phyloP scores from a whole-genome alignment of 139 green algal genomes.

The Coelastrella sp. region DNA sequence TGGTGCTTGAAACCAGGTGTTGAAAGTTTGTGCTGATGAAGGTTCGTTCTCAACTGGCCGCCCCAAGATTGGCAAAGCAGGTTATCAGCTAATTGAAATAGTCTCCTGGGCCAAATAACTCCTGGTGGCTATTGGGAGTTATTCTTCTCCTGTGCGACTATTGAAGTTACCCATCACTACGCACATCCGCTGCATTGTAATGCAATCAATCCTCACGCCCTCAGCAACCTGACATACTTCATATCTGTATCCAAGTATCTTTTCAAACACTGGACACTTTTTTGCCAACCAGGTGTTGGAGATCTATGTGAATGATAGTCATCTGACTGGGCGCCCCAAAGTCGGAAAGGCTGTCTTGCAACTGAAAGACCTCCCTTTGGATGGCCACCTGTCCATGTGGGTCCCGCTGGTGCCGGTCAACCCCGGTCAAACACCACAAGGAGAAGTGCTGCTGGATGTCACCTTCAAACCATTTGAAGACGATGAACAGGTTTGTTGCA shows the following conservation, averaged over 20 bases:
- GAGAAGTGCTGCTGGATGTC: conserved; percentile 82
- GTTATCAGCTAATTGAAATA: too few species aligned
- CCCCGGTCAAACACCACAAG: conserved; percentile 47
- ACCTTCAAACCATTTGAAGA: conserved; percentile 86
- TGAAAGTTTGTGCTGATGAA: conserved; percentile 60
- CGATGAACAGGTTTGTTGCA: conserved; percentile 73
- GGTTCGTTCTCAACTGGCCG: conserved; percentile 86
- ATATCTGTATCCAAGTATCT: too few species aligned
- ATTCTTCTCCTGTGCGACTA: too few species aligned
- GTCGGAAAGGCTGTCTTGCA: conserved; percentile 76
- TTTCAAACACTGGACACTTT: not conserved
- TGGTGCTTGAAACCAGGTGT: not conserved
- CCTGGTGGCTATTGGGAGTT: too few species aligned
- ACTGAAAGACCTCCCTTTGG: conserved; percentile 58
- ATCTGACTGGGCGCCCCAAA: conserved; percentile 86
- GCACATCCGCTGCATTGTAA: too few species aligned
- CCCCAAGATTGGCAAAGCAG: conserved; percentile 74
- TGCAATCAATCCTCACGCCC: too few species aligned
- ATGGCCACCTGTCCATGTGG: conserved; percentile 77
- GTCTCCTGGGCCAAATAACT: too few species aligned
- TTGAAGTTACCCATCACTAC: too few species aligned
- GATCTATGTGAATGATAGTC: conserved; percentile 87
- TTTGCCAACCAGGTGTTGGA: conserved; percentile 73
- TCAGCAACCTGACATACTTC: too few species aligned
- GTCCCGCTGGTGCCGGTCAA: conserved; percentile 73